Evolutionary conservation across 2,329 filamentous ascomycete species (phyloP).

Genomic region (Penicillium griseofulvum): DNA sequence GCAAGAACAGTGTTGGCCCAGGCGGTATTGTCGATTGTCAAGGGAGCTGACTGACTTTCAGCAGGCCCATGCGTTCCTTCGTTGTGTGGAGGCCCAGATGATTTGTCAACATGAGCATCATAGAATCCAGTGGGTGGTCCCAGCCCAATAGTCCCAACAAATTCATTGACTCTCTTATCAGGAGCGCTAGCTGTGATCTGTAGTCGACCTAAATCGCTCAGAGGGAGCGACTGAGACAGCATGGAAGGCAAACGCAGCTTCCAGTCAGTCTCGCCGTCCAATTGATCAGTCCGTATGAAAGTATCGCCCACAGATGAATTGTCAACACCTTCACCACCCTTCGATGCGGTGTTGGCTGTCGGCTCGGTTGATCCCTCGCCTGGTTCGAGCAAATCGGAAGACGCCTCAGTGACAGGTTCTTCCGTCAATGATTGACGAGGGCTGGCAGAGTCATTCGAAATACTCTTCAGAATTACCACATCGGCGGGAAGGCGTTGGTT

Average conservation of each 20-base stretch:
- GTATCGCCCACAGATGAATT: constrained; percentile 67
- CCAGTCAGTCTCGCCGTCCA: constrained; percentile 98
- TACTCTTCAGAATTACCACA: constrained; percentile 86
- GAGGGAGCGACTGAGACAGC: constrained; percentile 73
- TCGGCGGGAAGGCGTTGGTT: constrained; percentile 93
- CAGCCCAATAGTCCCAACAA: constrained; percentile 83
- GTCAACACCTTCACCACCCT: constrained; percentile 26
- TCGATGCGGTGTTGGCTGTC: constrained; percentile 8
- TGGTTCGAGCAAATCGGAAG: constrained; percentile 28
- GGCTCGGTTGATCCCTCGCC: constrained; percentile 20
- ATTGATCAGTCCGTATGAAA: constrained; percentile 94
- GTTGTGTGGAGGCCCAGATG: constrained; percentile 16
- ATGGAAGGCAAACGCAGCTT: constrained; percentile 87
- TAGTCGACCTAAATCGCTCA: constrained; percentile 66
- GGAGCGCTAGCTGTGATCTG: constrained; percentile 82
- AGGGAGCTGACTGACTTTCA: constrained; percentile 44
- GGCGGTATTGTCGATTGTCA: constrained; percentile 95
- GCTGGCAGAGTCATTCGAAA: constrained; percentile 53
- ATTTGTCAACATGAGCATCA: constrained; percentile 44
- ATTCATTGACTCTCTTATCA: constrained; percentile 91
- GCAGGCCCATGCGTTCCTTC: constrained; percentile 17
- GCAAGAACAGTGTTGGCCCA: constrained; percentile 98
- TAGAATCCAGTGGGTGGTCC: constrained; percentile 53
- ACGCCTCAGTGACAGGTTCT: constrained; percentile 12
- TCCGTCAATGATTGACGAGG: constrained; percentile 22